Evolutionary conservation across 148 eudicot genomes (phyloP).

Genomic region (Suaeda aralocaspica): DNA sequence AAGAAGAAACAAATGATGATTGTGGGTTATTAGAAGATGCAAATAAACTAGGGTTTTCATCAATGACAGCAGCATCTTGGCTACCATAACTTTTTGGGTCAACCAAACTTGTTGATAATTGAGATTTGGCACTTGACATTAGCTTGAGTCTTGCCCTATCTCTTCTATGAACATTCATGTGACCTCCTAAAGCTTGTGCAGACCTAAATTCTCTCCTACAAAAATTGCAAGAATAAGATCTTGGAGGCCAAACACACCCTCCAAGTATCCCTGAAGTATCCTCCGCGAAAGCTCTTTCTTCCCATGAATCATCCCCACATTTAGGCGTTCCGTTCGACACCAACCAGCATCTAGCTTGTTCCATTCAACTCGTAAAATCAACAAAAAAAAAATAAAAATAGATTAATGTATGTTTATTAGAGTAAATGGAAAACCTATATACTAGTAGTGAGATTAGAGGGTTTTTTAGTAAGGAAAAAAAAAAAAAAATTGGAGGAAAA

Average conservation of each 20-base stretch:
- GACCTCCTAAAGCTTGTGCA: conserved; percentile 94
- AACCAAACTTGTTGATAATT: background rate
- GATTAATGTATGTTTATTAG: background rate
- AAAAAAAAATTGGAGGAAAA: conserved; percentile 14
- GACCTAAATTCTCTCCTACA: conserved; percentile 83
- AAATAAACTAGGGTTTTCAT: conserved; percentile 33
- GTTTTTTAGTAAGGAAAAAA: conserved; percentile 7
- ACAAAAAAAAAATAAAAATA: background rate
- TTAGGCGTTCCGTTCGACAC: conserved; percentile 30
- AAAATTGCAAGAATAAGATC: conserved; percentile 75
- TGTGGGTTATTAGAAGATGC: conserved; percentile 21
- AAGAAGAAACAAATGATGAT: conserved; percentile 26
- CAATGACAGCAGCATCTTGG: conserved; percentile 3
- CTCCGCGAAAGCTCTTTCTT: conserved; percentile 80
- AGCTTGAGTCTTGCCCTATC: conserved; percentile 75
- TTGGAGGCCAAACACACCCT: conserved; percentile 84
- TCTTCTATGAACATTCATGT: conserved; percentile 87
- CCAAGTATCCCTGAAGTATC: conserved; percentile 71
- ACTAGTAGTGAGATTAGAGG: no score
- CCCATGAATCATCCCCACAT: conserved; percentile 60
- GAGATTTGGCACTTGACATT: conserved; percentile 22
- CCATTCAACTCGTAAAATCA: conserved; percentile 27
- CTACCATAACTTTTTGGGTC: background rate
- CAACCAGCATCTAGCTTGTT: conserved; percentile 41
- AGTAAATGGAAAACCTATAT: background rate